phyloP scores from a whole-genome alignment of 2,329 filamentous ascomycete genomes.

The Trichoderma gracile region DNA sequence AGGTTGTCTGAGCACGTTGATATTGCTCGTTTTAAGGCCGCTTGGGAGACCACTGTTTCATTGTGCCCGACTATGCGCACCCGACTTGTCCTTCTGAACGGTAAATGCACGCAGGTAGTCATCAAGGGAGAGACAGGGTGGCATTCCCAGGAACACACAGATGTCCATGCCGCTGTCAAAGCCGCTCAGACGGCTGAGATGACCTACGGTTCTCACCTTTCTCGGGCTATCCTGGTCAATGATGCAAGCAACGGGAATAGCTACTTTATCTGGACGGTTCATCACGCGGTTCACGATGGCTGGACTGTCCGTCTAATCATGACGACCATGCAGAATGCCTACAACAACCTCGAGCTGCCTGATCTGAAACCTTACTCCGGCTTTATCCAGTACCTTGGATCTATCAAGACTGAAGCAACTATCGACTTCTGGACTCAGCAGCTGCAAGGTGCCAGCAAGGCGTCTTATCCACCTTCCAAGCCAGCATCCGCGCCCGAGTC shows the following conservation, averaged over 20 bases:
- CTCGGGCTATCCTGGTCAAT: neutral
- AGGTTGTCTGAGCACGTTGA: neutral
- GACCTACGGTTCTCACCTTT: constrained; percentile 21
- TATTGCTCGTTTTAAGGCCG: constrained; percentile 3
- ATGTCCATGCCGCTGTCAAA: neutral
- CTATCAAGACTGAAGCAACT: neutral
- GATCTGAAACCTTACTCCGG: constrained; percentile 10
- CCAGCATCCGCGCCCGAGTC: neutral
- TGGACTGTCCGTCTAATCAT: constrained; percentile 32
- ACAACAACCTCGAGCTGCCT: constrained; percentile 1
- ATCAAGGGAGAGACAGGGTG: neutral
- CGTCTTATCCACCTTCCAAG: neutral
- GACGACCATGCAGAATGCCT: constrained; percentile 24
- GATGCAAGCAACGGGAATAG: neutral
- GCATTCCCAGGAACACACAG: neutral
- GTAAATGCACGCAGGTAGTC: neutral
- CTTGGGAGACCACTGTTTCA: constrained; percentile 26
- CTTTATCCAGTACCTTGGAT: constrained; percentile 3
- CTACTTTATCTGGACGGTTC: constrained; percentile 33
- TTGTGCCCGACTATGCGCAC: constrained; percentile 25
- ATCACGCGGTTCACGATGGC: constrained; percentile 37
- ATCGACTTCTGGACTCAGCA: constrained; percentile 16
- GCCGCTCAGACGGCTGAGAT: neutral
- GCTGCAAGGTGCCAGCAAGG: neutral
- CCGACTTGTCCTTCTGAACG: constrained; percentile 22